Evolutionary conservation across 2,329 filamentous ascomycete genomes (phyloP).

Genomic region (Talaromyces funiculosus): DNA sequence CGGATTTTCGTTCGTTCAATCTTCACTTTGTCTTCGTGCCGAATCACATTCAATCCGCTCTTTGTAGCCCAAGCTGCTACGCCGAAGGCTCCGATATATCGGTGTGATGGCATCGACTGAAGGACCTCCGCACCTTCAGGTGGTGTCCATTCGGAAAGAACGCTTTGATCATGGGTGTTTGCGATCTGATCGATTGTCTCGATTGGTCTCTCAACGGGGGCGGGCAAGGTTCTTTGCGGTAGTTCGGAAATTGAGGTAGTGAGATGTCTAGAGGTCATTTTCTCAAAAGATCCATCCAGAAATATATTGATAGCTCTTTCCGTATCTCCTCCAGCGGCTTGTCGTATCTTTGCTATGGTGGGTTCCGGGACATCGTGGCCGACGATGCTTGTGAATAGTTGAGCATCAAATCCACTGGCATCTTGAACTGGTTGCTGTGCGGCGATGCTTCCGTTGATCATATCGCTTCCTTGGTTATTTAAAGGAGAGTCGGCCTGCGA

Average conservation of each 20-base stretch:
- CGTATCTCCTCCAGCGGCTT: constrained; percentile 48
- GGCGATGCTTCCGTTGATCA: background rate
- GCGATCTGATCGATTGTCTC: background rate
- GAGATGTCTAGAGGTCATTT: constrained; percentile 13
- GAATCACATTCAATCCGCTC: constrained; percentile 69
- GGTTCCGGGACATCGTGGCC: constrained; percentile 45
- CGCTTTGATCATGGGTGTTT: background rate
- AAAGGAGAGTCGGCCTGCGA: background rate
- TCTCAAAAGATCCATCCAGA: constrained; percentile 59
- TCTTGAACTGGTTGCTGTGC: background rate
- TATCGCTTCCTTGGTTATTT: background rate
- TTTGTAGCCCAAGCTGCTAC: constrained; percentile 87
- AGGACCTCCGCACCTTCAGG: constrained; percentile 15
- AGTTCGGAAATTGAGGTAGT: background rate
- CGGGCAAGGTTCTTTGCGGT: background rate
- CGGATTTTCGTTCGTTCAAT: constrained; percentile 82
- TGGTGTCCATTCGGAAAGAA: background rate
- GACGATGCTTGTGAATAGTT: constrained; percentile 53
- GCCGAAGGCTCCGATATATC: constrained; percentile 90
- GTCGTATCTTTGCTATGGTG: constrained; percentile 45
- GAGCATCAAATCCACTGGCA: constrained; percentile 47
- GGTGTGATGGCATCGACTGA: constrained; percentile 42
- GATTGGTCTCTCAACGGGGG: background rate
- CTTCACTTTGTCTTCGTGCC: constrained; percentile 73
- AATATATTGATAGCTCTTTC: constrained; percentile 60